phyloP scores from a whole-genome alignment of 257 asterid genomes.

The Hygrophila difformis region DNA sequence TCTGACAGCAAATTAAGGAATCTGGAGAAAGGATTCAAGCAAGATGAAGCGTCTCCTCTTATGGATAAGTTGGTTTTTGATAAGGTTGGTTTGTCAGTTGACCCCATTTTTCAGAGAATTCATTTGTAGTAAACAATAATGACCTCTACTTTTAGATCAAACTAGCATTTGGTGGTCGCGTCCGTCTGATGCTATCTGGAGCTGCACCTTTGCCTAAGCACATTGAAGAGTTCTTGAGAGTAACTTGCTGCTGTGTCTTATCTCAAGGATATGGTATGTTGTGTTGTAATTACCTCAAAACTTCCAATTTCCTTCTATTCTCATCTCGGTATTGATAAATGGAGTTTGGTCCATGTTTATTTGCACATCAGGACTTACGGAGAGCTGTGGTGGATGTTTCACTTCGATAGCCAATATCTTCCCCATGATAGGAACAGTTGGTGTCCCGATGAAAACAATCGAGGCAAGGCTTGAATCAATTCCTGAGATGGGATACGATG shows the following conservation, averaged over 20 bases:
- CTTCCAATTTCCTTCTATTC: not conserved
- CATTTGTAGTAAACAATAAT: not conserved
- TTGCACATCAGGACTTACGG: constrained; percentile 67
- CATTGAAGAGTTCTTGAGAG: constrained; percentile 85
- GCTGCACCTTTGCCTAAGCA: constrained; percentile 93
- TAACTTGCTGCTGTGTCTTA: constrained; percentile 66
- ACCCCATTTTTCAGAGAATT: not conserved
- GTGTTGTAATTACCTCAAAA: too few species aligned
- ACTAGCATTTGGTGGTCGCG: constrained; percentile 90
- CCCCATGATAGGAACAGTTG: constrained; percentile 83
- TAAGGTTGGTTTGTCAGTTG: constrained; percentile 39
- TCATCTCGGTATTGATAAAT: too few species aligned
- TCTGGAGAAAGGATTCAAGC: constrained; percentile 67
- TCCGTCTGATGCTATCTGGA: constrained; percentile 81
- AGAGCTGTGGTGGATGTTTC: constrained; percentile 75
- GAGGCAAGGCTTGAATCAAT: constrained; percentile 89
- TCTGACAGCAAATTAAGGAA: constrained; percentile 67
- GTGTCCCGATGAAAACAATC: constrained; percentile 79
- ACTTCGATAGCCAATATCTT: constrained; percentile 65
- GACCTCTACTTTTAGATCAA: constrained; percentile 47
- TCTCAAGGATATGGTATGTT: constrained; percentile 89
- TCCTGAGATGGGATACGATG: constrained; percentile 94
- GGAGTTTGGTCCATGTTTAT: too few species aligned
- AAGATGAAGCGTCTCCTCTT: constrained; percentile 84
- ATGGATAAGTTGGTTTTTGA: constrained; percentile 75